Evolutionary conservation across 495 filamentous ascomycete species (phyloP), one percentile per base, ranked within the genome.

Genomic region (Neurospora intermedia): DNA sequence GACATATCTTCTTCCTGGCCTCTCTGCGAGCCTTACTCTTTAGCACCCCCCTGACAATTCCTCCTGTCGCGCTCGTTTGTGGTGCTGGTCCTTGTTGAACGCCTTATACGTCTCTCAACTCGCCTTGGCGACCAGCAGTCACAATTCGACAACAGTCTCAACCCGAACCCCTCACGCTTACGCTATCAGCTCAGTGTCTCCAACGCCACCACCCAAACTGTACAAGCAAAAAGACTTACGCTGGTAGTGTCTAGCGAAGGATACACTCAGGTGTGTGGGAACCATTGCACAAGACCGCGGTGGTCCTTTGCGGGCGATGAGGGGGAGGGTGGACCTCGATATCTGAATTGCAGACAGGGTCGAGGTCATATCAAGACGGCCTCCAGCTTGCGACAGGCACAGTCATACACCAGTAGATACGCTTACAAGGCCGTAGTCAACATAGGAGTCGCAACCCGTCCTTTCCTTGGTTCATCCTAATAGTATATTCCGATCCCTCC

Each of bases 271-370:
- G 54, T 66, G 54, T 35, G 54, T 66, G 76, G 70, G 70, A 73
- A 45, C 23, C 72, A 66, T 74, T 74, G 74, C 70, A 71, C 66
- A 80, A 74, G 75, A 78, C 76, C 81, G 73, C 66, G 72, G 72
- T 62, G 81, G 77, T 79, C 80, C 54, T 79, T 77, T 75, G 73
- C 73, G 76, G 75, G 80, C 75, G 79, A 81, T 80, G 81, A 74
- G 74, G 81, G 80, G 80, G 81, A 75, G 71, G 80, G 79, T 72
- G 74, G 79, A 77, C 80, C 80, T 80, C 77, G 77, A 77, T 75
- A 80, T 77, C 77, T 80, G 75, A 79, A 59, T 71, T 39, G 59
- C 76, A 73, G 42, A 76, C 54, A 66, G 78, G 76, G 76, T 77
- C 76, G 79, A 81, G 77, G 77, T 76, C 75, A 72, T 71, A 75